Percentiles rank a stretch among this genome's conserved stretches.
Evolutionary conservation across 306 rosid species (phyloP).

Genomic region (Trifolium repens): DNA sequence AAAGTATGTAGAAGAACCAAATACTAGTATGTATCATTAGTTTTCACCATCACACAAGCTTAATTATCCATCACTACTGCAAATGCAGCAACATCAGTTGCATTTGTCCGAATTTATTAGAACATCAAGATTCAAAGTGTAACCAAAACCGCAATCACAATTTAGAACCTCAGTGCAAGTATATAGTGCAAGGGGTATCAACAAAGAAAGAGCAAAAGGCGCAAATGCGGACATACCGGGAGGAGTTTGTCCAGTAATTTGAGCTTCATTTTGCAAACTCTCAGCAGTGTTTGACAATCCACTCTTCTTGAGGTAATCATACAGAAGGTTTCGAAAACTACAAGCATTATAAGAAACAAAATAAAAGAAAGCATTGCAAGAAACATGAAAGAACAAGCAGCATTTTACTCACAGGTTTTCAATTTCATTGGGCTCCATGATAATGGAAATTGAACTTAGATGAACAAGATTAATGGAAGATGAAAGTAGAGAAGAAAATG

Average conservation of each 20-base stretch:
- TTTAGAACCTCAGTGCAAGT: background rate
- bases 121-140: background rate
- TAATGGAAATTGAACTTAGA: background rate
- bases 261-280: background rate
- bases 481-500: background rate
- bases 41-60: too few species aligned
- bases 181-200: background rate
- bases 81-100: too few species aligned
- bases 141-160: too few species aligned
- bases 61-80: too few species aligned
- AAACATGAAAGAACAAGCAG: background rate
- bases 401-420: background rate
- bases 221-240: background rate
- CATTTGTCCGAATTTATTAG: too few species aligned
- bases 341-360: background rate
- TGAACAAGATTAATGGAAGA: background rate
- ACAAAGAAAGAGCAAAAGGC: background rate
- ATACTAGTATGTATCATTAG: too few species aligned
- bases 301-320: constrained; percentile 2
- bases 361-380: background rate
- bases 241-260: background rate
- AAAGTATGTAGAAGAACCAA: background rate
- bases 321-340: background rate
- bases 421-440: background rate
- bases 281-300: background rate